Evolutionary conservation across 2,329 filamentous ascomycete genomes (phyloP).

Genomic region (Bipolaris victoriae): DNA sequence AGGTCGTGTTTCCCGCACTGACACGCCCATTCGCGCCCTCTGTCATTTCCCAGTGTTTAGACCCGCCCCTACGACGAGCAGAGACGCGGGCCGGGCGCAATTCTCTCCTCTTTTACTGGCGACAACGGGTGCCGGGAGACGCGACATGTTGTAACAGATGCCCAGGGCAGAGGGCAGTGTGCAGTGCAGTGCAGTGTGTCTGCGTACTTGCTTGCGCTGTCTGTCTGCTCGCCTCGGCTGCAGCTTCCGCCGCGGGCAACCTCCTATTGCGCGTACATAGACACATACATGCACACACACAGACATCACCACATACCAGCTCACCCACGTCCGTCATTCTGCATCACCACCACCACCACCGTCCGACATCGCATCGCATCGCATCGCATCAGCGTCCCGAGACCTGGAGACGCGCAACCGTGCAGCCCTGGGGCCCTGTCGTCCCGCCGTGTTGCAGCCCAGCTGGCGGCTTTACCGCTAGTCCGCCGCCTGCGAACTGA

Average conservation of each 20-base stretch:
- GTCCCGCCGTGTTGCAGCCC: constrained; percentile 1
- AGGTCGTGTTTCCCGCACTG: constrained; percentile 20
- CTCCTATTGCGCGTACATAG: not conserved
- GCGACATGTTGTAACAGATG: constrained; percentile 8
- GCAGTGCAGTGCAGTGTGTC: not conserved
- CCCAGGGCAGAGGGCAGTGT: too few species aligned
- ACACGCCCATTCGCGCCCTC: constrained; percentile 23
- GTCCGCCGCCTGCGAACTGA: constrained; percentile 8
- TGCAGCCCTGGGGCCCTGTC: not conserved
- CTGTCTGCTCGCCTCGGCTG: constrained; percentile 23
- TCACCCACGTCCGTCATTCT: not conserved
- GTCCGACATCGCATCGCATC: constrained; percentile 1
- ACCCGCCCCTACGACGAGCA: constrained; percentile 9
- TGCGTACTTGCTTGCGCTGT: not conserved
- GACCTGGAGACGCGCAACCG: not conserved
- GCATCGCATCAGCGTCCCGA: not conserved
- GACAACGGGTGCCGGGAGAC: constrained; percentile 7
- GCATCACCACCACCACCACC: not conserved
- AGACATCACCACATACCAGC: not conserved
- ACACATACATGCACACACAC: constrained; percentile 4
- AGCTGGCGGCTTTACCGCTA: constrained; percentile 11
- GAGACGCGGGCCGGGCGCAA: constrained; percentile 3
- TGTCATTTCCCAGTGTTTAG: constrained; percentile 29
- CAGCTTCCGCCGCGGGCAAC: constrained; percentile 26
- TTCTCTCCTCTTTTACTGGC: constrained; percentile 12